These are phyloP conservation scores for Penicillium angulare DNA, from an alignment of 495 filamentous ascomycete species.

Conservation along the genomic window DNA sequence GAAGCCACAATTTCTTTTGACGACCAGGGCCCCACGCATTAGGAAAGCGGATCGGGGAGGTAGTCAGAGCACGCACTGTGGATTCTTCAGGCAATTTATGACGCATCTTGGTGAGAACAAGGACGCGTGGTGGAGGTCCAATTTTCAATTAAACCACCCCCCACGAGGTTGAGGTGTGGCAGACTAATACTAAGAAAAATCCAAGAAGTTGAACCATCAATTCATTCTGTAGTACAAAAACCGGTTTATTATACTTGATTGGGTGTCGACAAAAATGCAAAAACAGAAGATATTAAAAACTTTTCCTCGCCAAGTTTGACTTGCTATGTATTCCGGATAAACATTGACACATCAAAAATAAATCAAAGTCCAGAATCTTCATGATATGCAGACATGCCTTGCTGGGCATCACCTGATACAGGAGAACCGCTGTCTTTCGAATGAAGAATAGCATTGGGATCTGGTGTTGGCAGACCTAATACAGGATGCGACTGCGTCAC, in stretches of 20 bases:
- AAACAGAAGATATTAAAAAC: no score
- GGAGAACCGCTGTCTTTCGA: conserved; percentile 16
- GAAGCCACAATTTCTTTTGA: neutral
- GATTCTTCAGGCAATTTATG: conserved; percentile 4
- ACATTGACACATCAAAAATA: conserved; percentile 10
- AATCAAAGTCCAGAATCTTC: conserved; percentile 1
- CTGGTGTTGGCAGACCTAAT: conserved; percentile 10
- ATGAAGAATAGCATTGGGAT: conserved; percentile 14
- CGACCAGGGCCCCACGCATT: conserved; percentile 12
- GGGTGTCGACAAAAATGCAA: no score
- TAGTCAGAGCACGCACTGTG: conserved; percentile 7
- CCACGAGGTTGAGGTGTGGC: conserved; percentile 13
- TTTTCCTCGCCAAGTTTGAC: conserved; percentile 1
- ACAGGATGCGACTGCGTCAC: conserved; percentile 10
- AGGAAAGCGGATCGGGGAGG: conserved; percentile 5
- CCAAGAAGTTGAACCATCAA: conserved; percentile 1
- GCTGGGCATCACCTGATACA: conserved; percentile 19
- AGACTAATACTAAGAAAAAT: neutral
- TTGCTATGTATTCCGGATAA: neutral
- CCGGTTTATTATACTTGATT: neutral
- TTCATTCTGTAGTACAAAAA: conserved; percentile 13
- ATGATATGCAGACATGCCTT: conserved; percentile 14
- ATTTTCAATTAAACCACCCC: conserved; percentile 20
- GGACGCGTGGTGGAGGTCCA: conserved; percentile 7
- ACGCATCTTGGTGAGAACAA: conserved; percentile 1